Base-by-base conservation (phyloP, 2,329 filamentous ascomycete species). In the Pseudopyricularia javanii region DNA sequence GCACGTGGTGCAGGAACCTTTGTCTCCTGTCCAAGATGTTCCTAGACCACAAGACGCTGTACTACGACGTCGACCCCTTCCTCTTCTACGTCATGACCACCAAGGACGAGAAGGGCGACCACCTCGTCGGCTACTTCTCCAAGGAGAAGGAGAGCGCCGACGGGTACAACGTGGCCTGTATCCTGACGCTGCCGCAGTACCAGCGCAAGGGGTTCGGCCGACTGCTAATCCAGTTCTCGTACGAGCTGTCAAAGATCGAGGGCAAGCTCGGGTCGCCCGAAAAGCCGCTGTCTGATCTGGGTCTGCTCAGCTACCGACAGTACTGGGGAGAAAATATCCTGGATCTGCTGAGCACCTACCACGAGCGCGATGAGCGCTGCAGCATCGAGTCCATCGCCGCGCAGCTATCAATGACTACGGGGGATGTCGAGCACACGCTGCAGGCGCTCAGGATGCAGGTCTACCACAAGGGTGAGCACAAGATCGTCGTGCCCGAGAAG, bases 31-130 rank as follows among this genome's bases (percentile, higher is more conserved):
- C 86, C 22, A 98, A 98, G 64, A 88, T 97, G 70, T 98, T 98
- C 65, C 77, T 98, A 35, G 93, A 95, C 59, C 94, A 96, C 67
- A 98, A 98, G 69, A 97, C 93, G 5, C 81, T 98, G 7, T 98
- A 96, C 73, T 98, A 98, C 71, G 93, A 98, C 61, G 93, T 98
- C n/a, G 93, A 98, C 58, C 93, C 93, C 0, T 98, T 98, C 65
- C 72, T 98, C 34, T 98, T 98, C 73, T 98, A 98, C 69, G 91
- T 95, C 67, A 96, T 98, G 91, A 88, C 88, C 26, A 85, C 84
- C 40, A 83, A 87, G 59, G 88, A 91, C 58, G 89, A 95, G 50
- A 85, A 90, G 61, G 93, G 93, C 14, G 93, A 86, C 62, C 93
- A 97, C 63, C 79, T 98, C 50, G 88, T 98, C n/a, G 93, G 93